Evolutionary conservation across 495 filamentous ascomycete genomes (phyloP).

Genomic region (Lasiosphaeria miniovina): DNA sequence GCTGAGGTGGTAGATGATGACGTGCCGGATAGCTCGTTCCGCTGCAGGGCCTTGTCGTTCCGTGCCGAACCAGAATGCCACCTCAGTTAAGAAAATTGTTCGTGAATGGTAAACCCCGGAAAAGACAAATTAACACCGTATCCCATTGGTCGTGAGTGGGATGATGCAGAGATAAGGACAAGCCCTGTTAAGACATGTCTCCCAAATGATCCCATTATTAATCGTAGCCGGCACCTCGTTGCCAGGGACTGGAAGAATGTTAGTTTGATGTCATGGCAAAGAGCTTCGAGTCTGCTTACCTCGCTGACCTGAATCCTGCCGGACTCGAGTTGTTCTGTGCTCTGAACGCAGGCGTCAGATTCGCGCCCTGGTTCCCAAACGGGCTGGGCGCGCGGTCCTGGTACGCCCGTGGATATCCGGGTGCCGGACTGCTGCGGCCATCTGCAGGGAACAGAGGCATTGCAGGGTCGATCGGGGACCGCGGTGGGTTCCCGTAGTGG

Average conservation of each 20-base stretch:
- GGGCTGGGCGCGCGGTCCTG: constrained; percentile 11
- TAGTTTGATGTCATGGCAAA: constrained; percentile 19
- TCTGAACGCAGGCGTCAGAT: constrained; percentile 18
- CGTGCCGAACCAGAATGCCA: neutral
- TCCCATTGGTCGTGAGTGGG: constrained; percentile 13
- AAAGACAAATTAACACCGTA: constrained; percentile 12
- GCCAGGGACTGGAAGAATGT: constrained; percentile 46
- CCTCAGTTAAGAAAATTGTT: neutral
- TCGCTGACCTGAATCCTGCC: constrained; percentile 38
- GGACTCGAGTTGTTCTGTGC: constrained; percentile 39
- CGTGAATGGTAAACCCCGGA: neutral
- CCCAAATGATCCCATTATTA: constrained; percentile 15
- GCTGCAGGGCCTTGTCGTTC: neutral
- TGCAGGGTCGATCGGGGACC: constrained; percentile 62
- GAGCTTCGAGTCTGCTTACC: constrained; percentile 37
- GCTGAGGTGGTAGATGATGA: neutral
- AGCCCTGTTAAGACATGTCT: constrained; percentile 5
- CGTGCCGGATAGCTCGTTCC: neutral
- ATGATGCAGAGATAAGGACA: constrained; percentile 14
- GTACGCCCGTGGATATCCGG: neutral
- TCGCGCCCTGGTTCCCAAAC: constrained; percentile 10
- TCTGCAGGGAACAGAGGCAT: constrained; percentile 58
- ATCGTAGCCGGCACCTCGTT: constrained; percentile 55
- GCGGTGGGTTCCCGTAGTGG: constrained; percentile 33
- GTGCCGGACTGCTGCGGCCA: constrained; percentile 16